Conservation (phyloP, 805 yeast genomes). For the Hanseniaspora lachancei region DNA sequence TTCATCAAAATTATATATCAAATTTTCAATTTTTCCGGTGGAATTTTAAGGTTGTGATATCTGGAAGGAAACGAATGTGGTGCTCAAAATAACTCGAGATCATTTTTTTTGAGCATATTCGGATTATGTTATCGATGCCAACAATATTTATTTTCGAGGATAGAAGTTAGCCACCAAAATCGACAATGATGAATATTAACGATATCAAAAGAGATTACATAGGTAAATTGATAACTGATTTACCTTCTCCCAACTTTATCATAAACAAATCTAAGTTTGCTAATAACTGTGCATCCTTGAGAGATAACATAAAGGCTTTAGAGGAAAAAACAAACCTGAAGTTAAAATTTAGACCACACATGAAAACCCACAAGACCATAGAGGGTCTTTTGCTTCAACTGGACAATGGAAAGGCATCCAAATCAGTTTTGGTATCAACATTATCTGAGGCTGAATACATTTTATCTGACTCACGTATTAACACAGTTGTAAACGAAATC, state of each 20-base stretch:
- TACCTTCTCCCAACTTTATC: constrained; percentile 38
- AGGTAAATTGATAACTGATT: constrained; percentile 21
- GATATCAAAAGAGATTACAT: not conserved
- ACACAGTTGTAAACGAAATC: constrained; percentile 32
- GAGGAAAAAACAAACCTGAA: constrained; percentile 19
- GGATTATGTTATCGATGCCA: not conserved
- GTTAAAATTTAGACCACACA: constrained; percentile 49
- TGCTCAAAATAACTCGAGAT: too few species aligned
- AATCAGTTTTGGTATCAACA: constrained; percentile 54
- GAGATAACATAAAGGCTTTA: constrained; percentile 31
- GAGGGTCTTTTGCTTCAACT: constrained; percentile 47
- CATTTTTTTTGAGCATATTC: too few species aligned
- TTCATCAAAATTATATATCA: too few species aligned
- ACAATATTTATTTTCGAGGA: too few species aligned
- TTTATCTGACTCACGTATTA: constrained; percentile 22
- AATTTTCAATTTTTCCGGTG: too few species aligned
- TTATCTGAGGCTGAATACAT: constrained; percentile 48
- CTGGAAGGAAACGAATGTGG: too few species aligned
- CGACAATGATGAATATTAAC: not conserved
- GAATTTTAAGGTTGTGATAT: too few species aligned
- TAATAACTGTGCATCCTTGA: constrained; percentile 39
- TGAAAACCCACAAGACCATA: constrained; percentile 60
- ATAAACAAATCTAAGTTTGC: constrained; percentile 30
- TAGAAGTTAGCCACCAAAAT: too few species aligned
- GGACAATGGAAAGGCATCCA: constrained; percentile 23